phyloP scores from a whole-genome alignment of 2,329 filamentous ascomycete species.

The Chaetomiaceae sp. region DNA sequence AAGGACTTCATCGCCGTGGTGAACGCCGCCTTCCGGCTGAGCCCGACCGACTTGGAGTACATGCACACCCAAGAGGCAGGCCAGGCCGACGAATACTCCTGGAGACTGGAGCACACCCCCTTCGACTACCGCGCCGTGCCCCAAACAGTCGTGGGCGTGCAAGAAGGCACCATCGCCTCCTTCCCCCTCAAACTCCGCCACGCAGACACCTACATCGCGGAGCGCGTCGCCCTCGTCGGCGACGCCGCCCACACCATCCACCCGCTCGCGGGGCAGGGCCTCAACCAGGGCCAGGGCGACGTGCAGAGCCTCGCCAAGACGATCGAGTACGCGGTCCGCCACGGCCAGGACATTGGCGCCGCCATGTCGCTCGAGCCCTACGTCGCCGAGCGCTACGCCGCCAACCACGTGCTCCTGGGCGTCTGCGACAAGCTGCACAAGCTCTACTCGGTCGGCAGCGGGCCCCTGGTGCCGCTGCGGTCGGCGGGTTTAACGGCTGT shows the following conservation, averaged over 20 bases:
- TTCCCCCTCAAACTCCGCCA: conserved; percentile 91
- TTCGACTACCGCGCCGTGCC: conserved; percentile 55
- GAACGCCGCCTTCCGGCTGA: conserved; percentile 86
- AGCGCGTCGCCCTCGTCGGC: conserved; percentile 86
- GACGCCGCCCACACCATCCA: conserved; percentile 96
- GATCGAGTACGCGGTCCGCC: conserved; percentile 70
- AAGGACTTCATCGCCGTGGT: conserved; percentile 80
- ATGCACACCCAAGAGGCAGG: conserved; percentile 62
- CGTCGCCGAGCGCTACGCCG: conserved; percentile 71
- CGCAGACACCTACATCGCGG: conserved; percentile 86
- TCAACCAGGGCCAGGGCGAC: conserved; percentile 91
- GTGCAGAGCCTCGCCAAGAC: conserved; percentile 71
- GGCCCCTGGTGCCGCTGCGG: conserved; percentile 74
- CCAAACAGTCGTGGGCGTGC: conserved; percentile 63
- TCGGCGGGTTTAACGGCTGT: conserved; percentile 73
- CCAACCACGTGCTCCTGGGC: conserved; percentile 74
- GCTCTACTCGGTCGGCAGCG: conserved; percentile 75
- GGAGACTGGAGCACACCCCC: conserved; percentile 71
- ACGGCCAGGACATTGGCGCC: conserved; percentile 84
- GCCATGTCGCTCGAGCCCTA: conserved; percentile 77
- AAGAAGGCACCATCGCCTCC: conserved; percentile 75
- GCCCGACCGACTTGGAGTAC: conserved; percentile 73
- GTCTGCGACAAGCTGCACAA: conserved; percentile 90
- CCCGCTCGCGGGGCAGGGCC: conserved; percentile 86
- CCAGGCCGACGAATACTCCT: conserved; percentile 73